A percentile compares a stretch with the other conserved stretches of the same genome.
Evolutionary conservation across 306 rosid genomes (phyloP).

Genomic region (Hylodesmum podocarpum): DNA sequence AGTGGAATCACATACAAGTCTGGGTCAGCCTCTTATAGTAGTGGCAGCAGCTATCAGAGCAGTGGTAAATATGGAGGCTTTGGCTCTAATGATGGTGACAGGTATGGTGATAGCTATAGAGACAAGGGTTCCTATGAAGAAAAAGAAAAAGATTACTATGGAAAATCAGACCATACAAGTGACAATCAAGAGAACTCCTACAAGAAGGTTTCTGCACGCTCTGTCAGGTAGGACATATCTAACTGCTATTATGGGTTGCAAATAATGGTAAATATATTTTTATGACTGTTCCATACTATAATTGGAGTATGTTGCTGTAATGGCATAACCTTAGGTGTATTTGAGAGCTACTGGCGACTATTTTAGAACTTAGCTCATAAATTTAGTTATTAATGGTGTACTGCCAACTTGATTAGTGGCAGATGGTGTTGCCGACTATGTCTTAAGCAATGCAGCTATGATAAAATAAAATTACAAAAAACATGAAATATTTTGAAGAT

Average conservation of each 20-base stretch:
- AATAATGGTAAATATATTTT: background rate
- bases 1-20: constrained; percentile 79
- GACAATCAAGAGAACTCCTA: constrained; percentile 55
- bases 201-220: constrained; percentile 57
- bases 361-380: background rate
- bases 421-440: background rate
- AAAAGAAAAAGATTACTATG: constrained; percentile 52
- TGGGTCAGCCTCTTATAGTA: constrained; percentile 58
- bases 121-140: constrained; percentile 63
- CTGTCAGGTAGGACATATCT: constrained; percentile 54
- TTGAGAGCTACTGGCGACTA: background rate
- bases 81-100: constrained; percentile 50
- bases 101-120: constrained; percentile 55
- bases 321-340: background rate
- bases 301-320: background rate
- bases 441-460: background rate
- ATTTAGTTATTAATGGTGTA: constrained; percentile 6
- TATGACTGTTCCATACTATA: background rate
- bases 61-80: constrained; percentile 65
- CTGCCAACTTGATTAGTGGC: background rate
- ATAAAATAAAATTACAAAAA: background rate
- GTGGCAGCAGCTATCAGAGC: constrained; percentile 59
- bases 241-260: constrained; percentile 17
- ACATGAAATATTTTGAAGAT: background rate
- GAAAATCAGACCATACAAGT: constrained; percentile 49